Evolutionary conservation across 306 rosid species (phyloP).

Genomic region (Vicia faba): DNA sequence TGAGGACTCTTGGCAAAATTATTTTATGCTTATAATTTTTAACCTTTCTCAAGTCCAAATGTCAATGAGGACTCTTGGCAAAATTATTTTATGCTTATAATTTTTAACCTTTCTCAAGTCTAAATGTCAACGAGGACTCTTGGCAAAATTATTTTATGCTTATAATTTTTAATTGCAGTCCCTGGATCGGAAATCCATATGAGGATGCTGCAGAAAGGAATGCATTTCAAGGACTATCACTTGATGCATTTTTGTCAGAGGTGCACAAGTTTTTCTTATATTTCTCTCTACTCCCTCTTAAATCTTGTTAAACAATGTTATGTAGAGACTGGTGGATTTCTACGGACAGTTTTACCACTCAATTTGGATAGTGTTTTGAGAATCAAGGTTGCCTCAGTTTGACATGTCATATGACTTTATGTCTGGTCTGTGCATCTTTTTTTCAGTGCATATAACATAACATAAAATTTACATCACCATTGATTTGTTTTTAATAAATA

Average conservation of each 20-base stretch:
- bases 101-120: no score
- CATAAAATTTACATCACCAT: slow-evolving; percentile 16
- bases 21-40: no score
- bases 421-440: slow-evolving; percentile 3
- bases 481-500: slow-evolving; percentile 28
- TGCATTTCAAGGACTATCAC: slow-evolving; percentile 80
- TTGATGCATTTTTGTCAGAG: slow-evolving; percentile 83
- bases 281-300: slow-evolving; percentile 12
- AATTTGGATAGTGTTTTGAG: slow-evolving; percentile 9
- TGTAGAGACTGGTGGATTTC: slow-evolving; percentile 9
- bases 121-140: slow-evolving; percentile 13
- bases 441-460: slow-evolving; percentile 5
- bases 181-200: slow-evolving; percentile 72
- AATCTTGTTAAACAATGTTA: slow-evolving; percentile 7
- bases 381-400: slow-evolving; percentile 10
- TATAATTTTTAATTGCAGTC: slow-evolving; percentile 58
- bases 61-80: no score
- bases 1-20: no score
- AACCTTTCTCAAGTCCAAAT: no score
- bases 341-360: slow-evolving; percentile 17
- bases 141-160: slow-evolving; percentile 26
- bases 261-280: slow-evolving; percentile 24
- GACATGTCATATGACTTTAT: not conserved
- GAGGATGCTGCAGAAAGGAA: slow-evolving; percentile 78
- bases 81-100: no score